These are phyloP conservation scores for Limnanthes douglasii DNA, from an alignment of 345 rosid genomes.

Conservation along the genomic window DNA sequence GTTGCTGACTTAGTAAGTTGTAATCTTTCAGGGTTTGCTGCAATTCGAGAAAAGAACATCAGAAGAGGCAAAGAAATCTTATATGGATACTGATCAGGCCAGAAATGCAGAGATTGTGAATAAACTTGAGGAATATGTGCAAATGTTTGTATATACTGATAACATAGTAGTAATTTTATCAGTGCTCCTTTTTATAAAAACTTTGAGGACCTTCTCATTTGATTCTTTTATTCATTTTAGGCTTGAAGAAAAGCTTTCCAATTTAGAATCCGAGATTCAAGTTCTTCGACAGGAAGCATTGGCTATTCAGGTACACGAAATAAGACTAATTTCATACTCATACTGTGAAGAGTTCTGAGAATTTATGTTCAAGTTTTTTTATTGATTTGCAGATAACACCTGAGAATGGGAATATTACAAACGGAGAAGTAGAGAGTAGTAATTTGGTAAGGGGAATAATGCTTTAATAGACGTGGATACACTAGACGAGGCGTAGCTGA, in stretches of 20 bases:
- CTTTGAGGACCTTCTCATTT: slow-evolving; percentile 6
- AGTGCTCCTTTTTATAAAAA: too few relatives aligned
- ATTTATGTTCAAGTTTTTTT: slow-evolving; percentile 11
- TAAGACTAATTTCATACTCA: slow-evolving; percentile 61
- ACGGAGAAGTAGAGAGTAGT: slow-evolving; percentile 61
- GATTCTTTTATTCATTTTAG: slow-evolving; percentile 26
- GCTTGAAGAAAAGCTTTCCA: slow-evolving; percentile 89
- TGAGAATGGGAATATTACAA: slow-evolving; percentile 50
- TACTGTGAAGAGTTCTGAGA: too few relatives aligned
- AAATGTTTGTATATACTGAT: slow-evolving; percentile 81
- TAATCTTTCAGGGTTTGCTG: slow-evolving; percentile 55
- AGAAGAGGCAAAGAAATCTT: slow-evolving; percentile 52
- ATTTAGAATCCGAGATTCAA: slow-evolving; percentile 95
- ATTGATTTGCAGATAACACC: slow-evolving; percentile 68
- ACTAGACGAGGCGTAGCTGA: background rate
- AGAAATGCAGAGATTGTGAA: slow-evolving; percentile 51
- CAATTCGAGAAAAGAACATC: slow-evolving; percentile 45
- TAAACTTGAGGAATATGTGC: slow-evolving; percentile 85
- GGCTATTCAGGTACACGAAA: slow-evolving; percentile 54
- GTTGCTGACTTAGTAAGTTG: too few relatives aligned
- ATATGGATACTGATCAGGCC: slow-evolving; percentile 43
- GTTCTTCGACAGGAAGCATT: slow-evolving; percentile 96
- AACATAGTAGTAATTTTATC: too few relatives aligned
- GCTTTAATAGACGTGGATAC: background rate
- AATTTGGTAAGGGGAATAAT: slow-evolving; percentile 30